Percentiles rank a stretch among this genome's conserved stretches.
Evolutionary conservation across 2,329 filamentous ascomycete species (phyloP).

Genomic region (Exophiala viscosa): DNA sequence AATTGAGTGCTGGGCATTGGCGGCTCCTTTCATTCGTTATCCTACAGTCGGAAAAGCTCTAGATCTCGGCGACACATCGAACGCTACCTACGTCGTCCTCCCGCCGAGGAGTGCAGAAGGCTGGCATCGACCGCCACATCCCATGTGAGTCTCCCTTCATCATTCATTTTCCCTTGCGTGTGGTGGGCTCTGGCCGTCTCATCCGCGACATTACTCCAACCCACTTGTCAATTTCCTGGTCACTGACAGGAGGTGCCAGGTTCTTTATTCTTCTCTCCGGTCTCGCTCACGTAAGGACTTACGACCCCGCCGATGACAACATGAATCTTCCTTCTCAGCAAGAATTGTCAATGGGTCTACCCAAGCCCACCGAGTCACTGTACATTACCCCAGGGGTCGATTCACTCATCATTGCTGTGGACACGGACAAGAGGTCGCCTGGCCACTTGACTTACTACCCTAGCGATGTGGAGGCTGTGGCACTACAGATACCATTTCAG

Average conservation of each 20-base stretch:
- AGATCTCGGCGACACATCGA: constrained; percentile 11
- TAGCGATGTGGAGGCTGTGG: constrained; percentile 25
- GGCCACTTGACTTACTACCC: constrained; percentile 32
- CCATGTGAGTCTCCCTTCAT: constrained; percentile 8
- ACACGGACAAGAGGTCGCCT: constrained; percentile 24
- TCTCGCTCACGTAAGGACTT: constrained; percentile 6
- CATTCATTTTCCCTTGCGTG: neutral
- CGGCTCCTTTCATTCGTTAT: constrained; percentile 11
- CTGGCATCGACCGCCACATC: constrained; percentile 18
- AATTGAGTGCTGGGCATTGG: constrained; percentile 19
- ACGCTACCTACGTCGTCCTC: constrained; percentile 19
- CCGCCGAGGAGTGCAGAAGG: constrained; percentile 17
- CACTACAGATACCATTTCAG: constrained; percentile 30
- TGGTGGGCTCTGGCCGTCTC: neutral
- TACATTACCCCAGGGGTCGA: constrained; percentile 13
- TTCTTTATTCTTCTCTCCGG: constrained; percentile 12
- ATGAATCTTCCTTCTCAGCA: neutral
- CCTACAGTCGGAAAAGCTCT: constrained; percentile 17
- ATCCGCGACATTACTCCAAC: no score
- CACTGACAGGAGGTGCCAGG: neutral
- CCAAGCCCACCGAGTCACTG: neutral
- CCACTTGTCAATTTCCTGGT: no score
- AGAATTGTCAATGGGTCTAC: neutral
- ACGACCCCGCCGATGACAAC: neutral
- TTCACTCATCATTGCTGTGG: constrained; percentile 28